Evolutionary conservation across 352 stramenopile species (phyloP).

Genomic region (Phytophthora kernoviae): DNA sequence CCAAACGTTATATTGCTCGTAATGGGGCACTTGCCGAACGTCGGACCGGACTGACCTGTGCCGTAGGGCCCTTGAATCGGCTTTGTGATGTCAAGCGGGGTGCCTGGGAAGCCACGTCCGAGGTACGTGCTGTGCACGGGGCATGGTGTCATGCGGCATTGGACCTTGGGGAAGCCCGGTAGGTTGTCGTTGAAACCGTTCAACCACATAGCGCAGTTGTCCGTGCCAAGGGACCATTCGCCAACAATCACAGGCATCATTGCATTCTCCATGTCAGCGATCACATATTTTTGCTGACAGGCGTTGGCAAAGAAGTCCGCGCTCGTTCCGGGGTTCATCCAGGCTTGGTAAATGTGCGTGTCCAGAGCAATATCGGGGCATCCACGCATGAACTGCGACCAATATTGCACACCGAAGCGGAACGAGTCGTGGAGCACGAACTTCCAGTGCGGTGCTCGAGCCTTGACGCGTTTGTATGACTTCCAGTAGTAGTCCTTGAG

Average conservation of each 20-base stretch:
- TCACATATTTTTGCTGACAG: slow-evolving; percentile 87
- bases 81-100: slow-evolving; percentile 73
- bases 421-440: slow-evolving; percentile 42
- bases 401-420: slow-evolving; percentile 32
- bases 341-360: slow-evolving; percentile 96
- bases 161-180: slow-evolving; percentile 90
- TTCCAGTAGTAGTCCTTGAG: slow-evolving; percentile 97
- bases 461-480: slow-evolving; percentile 94
- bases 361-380: slow-evolving; percentile 94
- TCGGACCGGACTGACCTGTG: slow-evolving; percentile 26
- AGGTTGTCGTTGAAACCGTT: slow-evolving; percentile 50
- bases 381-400: slow-evolving; percentile 56
- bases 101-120: slow-evolving; percentile 87
- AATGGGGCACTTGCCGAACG: slow-evolving; percentile 39
- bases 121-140: slow-evolving; percentile 89
- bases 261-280: slow-evolving; percentile 49
- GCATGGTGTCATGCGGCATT: slow-evolving; percentile 89
- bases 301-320: slow-evolving; percentile 90
- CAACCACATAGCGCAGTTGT: slow-evolving; percentile 87
- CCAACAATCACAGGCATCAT: slow-evolving; percentile 95
- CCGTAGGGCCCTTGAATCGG: slow-evolving; percentile 29
- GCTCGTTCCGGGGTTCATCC: slow-evolving; percentile 70
- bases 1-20: slow-evolving; percentile 85
- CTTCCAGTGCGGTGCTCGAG: slow-evolving; percentile 93
- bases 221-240: slow-evolving; percentile 92